These are phyloP conservation scores for Helichrysum umbraculigerum DNA, from an alignment of 129 eudicot species.

Conservation along the genomic window DNA sequence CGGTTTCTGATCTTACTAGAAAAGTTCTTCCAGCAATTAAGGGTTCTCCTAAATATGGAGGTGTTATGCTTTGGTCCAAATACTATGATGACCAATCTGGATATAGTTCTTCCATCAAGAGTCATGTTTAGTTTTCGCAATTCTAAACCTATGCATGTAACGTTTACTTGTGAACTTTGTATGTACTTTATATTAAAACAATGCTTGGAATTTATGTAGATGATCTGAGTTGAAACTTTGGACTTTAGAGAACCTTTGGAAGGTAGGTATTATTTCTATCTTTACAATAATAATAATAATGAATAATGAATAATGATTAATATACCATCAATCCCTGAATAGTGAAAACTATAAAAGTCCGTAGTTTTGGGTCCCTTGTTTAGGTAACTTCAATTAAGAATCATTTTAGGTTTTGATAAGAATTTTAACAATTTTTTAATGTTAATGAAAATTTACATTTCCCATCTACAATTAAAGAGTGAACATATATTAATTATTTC, in stretches of 20 bases:
- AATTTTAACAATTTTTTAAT: too few species aligned
- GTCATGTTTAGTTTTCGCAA: conserved; percentile 26
- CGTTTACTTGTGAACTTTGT: background rate
- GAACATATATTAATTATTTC: background rate
- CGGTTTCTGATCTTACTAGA: conserved; percentile 23
- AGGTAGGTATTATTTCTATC: background rate
- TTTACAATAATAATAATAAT: background rate
- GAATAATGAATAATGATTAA: too few species aligned
- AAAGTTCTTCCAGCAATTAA: conserved; percentile 42
- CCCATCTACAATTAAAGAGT: background rate
- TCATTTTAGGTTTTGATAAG: background rate
- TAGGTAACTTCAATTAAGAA: background rate
- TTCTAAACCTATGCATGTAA: background rate
- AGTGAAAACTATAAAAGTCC: background rate
- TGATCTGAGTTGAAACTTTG: background rate
- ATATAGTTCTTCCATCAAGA: conserved; percentile 42
- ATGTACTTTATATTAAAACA: background rate
- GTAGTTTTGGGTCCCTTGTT: background rate
- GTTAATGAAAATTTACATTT: too few species aligned
- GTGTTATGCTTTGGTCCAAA: conserved; percentile 56
- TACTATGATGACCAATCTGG: conserved; percentile 43
- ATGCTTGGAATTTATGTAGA: background rate
- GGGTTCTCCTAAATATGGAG: conserved; percentile 49
- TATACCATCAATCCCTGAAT: too few species aligned
- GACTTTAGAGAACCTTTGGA: background rate